These are phyloP conservation scores for Fusarium sp. DNA, from an alignment of 2,329 filamentous ascomycete species.

Conservation along the genomic window DNA sequence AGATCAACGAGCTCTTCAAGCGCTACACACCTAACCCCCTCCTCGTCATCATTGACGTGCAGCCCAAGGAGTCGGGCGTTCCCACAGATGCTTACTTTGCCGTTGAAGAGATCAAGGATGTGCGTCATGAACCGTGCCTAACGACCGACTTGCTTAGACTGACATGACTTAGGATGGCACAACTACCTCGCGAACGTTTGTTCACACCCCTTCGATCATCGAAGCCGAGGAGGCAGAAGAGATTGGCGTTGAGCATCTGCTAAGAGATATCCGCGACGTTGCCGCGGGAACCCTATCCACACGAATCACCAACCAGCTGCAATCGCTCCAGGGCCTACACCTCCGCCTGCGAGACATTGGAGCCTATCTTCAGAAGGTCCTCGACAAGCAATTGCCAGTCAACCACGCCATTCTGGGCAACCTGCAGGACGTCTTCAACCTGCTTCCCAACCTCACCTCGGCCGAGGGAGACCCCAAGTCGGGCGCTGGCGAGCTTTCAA, in stretches of 20 bases:
- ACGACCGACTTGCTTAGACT: constrained; percentile 1
- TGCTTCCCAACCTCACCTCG: constrained; percentile 93
- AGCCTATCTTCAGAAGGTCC: constrained; percentile 93
- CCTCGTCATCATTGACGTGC: constrained; percentile 97
- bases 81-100: constrained; percentile 99
- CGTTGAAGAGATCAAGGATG: constrained; percentile 99
- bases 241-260: constrained; percentile 96
- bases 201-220: constrained; percentile 97
- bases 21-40: constrained; percentile 97
- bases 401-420: constrained; percentile 98
- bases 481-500: constrained; percentile 86
- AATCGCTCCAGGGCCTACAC: constrained; percentile 96
- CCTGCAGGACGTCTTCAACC: constrained; percentile 99
- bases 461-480: constrained; percentile 75
- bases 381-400: constrained; percentile 90
- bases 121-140: constrained; percentile 58
- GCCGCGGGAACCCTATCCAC: constrained; percentile 97
- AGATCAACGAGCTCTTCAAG: constrained; percentile 99
- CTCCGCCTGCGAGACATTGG: constrained; percentile 95
- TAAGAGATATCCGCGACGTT: constrained; percentile 97
- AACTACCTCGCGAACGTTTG: constrained; percentile 95
- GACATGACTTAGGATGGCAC: constrained; percentile 82
- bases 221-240: constrained; percentile 99
- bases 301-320: constrained; percentile 95
- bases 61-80: constrained; percentile 97